Evolutionary conservation across 164 flowering plant species (phyloP), one percentile per base, ranked within the genome.

Genomic region (Macadamia integrifolia): DNA sequence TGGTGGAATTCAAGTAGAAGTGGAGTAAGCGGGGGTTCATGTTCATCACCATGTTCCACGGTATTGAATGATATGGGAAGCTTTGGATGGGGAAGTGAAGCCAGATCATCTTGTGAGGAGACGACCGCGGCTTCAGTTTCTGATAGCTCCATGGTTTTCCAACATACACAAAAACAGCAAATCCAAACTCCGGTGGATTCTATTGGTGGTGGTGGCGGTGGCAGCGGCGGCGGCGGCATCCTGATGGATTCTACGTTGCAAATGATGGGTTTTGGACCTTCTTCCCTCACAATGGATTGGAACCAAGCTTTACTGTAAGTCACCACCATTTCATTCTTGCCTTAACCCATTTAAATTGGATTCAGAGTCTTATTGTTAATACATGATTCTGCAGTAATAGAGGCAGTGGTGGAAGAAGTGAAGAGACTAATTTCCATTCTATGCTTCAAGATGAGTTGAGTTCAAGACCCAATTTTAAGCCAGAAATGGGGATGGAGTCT

Each of bases 1-100:
- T 86, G 87, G 92, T 87, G 93, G 93, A 86, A 73, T 66, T 23
- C 82, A 12, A 74, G 78, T 65, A 78, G 28, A 15, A 43, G n/a
- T 18, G 66, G 60, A 48, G 31, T 62, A 31, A 44, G n/a, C 58
- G 18, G 15, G 17, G 69, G 67, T 23, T 73, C 81, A 1, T 83
- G 67, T 23, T 73, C 81, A 1, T 83, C 87, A 18, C 84, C 89
- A 1, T 87, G 85, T 73, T 76, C 87, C 46, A 60, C 77, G 8
- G 79, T 80, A 1, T 46, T 69, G 6, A 72, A 46, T 60, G 79
- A 79, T 56, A 65, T 73, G 29, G 82, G 79, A 14, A 70, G 71
- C 68, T 83, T 74, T 58, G 82, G 75, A 8, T 81, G 87, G 87
- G n/a, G 77, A 14, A 40, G 59, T 62, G 78, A 75, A 64, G 63